Conservation (phyloP, 73 alveolate species). For the Tetrahymena malaccensis region DNA sequence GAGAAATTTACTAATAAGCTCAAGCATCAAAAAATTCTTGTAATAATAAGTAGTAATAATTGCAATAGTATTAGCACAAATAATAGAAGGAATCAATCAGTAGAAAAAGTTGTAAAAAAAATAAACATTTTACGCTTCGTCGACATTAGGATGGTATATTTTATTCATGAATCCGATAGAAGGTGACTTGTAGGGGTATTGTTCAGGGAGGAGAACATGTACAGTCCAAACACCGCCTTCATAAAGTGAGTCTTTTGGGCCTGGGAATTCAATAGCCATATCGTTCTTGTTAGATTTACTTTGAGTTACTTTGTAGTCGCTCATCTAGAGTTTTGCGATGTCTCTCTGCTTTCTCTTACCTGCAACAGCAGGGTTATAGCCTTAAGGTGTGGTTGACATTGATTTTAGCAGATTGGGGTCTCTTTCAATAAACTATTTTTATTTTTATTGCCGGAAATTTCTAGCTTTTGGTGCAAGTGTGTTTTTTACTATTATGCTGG, state of each 20-base stretch:
- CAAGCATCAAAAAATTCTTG: not conserved
- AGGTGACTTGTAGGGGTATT: constrained; percentile 94
- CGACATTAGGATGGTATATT: constrained; percentile 92
- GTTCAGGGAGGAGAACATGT: constrained; percentile 78
- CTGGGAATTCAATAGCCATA: constrained; percentile 52
- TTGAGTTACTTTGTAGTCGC: constrained; percentile 69
- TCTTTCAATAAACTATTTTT: not conserved
- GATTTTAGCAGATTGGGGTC: not conserved
- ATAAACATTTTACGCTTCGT: constrained; percentile 59
- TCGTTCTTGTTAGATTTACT: constrained; percentile 38
- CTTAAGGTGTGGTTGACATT: not conserved
- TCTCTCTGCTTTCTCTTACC: constrained; percentile 89
- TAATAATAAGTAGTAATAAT: not conserved
- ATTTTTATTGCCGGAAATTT: not conserved
- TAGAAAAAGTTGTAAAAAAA: not conserved
- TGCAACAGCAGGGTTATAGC: constrained; percentile 42
- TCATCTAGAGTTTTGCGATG: constrained; percentile 80
- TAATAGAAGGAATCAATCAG: not conserved
- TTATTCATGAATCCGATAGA: constrained; percentile 85
- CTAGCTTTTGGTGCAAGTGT: not conserved
- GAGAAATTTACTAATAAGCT: not conserved
- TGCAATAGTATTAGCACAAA: not conserved
- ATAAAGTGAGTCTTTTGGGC: constrained; percentile 87
- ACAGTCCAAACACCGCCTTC: constrained; percentile 89
- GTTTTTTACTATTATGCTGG: not conserved